Base-by-base conservation (phyloP, 1,139 yeast genomes). In the Yamadazyma friedrichii region DNA sequence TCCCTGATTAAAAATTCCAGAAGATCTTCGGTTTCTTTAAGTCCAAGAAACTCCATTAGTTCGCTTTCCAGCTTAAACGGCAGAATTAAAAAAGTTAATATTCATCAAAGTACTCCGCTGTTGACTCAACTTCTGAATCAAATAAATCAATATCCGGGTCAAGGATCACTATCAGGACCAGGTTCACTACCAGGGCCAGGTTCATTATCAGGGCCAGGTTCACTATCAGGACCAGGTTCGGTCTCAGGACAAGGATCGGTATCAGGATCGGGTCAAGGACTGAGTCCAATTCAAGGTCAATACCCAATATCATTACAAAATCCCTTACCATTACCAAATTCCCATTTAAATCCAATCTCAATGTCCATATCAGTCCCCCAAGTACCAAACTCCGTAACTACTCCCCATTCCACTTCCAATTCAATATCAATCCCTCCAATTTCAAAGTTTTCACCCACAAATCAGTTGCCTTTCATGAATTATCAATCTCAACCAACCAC, bases 11-110 rank as follows among this genome's bases (percentile, higher is more conserved):
- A 52, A 36, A 43, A 48, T 24, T 47, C 53, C 11, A 49, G 62
- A 33, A 44, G 52, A 22, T 56, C 57, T 29, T 55, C 67, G 8
- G 62, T 58, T 43, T 52, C 64, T 4, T 48, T 61, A 16, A 71
- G 80, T 1, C 81, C 82, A 2, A 62, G 80, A 39, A 65, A 65
- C 39, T 75, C 81, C 1, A 58, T 76, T 9, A 58, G 65, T 34
- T 63, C 78, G 1, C 49, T 78, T 34, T 67, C 72, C 40, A 72
- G 76, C 43, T 56, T 78, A 32, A 75, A 67, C 45, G 78, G 77
- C 6, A 62, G 78, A 44, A 56, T 72, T 35, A 56, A 55, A 46
- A 61, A 62, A 37, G 60, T 55, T 40, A 31, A 42, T 54, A 39
- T 45, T 16, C 31, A 44, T 16, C 27, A 49, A 20, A 16, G 9